Percentiles rank a stretch among this genome's conserved stretches.
These are phyloP conservation scores for Trichocladium antarcticum DNA, from an alignment of 495 filamentous ascomycete species.

Conservation along the genomic window DNA sequence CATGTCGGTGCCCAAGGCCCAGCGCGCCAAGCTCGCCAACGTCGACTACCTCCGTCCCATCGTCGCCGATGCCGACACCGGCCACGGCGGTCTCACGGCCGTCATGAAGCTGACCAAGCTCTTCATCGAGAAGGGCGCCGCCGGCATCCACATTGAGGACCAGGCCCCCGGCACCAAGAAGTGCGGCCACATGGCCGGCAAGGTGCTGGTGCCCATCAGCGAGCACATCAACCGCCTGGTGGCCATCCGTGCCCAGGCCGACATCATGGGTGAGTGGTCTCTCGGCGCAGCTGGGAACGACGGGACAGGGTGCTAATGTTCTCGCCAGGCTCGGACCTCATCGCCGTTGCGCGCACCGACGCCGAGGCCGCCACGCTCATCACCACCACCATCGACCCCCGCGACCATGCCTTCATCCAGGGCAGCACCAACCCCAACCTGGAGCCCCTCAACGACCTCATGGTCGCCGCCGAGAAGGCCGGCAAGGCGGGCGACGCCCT, in stretches of 20 bases:
- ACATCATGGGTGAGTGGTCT: slow-evolving; percentile 73
- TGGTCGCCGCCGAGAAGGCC: slow-evolving; percentile 70
- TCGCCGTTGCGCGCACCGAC: slow-evolving; percentile 89
- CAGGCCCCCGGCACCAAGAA: slow-evolving; percentile 98
- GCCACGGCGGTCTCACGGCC: slow-evolving; percentile 91
- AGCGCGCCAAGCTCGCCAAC: slow-evolving; percentile 65
- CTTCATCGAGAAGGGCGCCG: slow-evolving; percentile 92
- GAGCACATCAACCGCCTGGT: slow-evolving; percentile 98
- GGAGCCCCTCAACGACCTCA: slow-evolving; percentile 78
- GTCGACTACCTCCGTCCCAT: slow-evolving; percentile 93
- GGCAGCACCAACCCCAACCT: slow-evolving; percentile 78
- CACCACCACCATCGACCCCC: slow-evolving; percentile 87
- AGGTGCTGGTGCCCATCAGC: slow-evolving; percentile 91
- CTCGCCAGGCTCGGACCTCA: slow-evolving; percentile 56
- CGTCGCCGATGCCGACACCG: slow-evolving; percentile 94
- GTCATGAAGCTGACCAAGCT: slow-evolving; percentile 99
- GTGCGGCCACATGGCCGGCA: slow-evolving; percentile 98
- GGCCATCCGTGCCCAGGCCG: slow-evolving; percentile 91
- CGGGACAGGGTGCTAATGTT: not conserved
- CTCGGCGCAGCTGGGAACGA: not conserved
- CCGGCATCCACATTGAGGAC: slow-evolving; percentile 97
- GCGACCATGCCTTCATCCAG: slow-evolving; percentile 89
- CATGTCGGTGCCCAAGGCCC: slow-evolving; percentile 59
- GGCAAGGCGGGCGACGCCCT: slow-evolving; percentile 75
- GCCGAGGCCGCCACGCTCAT: slow-evolving; percentile 96